Evolutionary conservation across 23 red algal genomes (phyloP), one percentile per base, ranked within the genome.

Genomic region (Agarophyton chilense): DNA sequence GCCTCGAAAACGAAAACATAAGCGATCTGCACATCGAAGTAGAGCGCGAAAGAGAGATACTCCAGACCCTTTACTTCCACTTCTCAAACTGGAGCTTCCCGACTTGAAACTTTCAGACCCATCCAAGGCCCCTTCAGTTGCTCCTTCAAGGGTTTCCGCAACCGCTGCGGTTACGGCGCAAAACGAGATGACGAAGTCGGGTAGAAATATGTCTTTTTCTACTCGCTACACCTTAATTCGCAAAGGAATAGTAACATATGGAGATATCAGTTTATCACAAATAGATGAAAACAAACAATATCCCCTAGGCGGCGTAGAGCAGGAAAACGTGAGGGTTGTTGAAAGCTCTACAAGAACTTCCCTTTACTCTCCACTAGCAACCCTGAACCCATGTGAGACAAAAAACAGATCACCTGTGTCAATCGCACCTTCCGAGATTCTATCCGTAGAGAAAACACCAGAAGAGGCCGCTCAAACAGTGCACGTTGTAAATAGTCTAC

Each of bases 121-220:
- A 0, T 74, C 68, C 0, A 38, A 46, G 10, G 36, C 24, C 10
- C 41, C 29, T 47, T 12, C 21, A 18, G 10, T 19, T 43, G 38
- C 2, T 10, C 68, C 8, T 25, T 74, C 68, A 26, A 47, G 47
- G 4, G 68, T 49, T 38, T 74, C 68, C 9, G 43, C 68, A 10
- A 25, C 38, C 11, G 68, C 68, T 25, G 68, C 68, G 22, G 39
- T 49, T 46, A 18, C 41, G 24, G 68, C 68, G 1, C 68, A 39
- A 21, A 74, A 74, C 14, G 68, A 74, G 32, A 74, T 74, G 68
- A 74, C 47, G 68, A 74, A 49, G 32, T 74, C 68, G 2, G 68
- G 68, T 38, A 74, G 68, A 74, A 49, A 21, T 29, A 74, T 74
- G 68, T 74, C 68, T 4, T 74, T 74, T 47, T 74, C 68, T 33